Evolutionary conservation across 768 basidiomycete species (phyloP).

Genomic region (Sporobolomyces phaffii): DNA sequence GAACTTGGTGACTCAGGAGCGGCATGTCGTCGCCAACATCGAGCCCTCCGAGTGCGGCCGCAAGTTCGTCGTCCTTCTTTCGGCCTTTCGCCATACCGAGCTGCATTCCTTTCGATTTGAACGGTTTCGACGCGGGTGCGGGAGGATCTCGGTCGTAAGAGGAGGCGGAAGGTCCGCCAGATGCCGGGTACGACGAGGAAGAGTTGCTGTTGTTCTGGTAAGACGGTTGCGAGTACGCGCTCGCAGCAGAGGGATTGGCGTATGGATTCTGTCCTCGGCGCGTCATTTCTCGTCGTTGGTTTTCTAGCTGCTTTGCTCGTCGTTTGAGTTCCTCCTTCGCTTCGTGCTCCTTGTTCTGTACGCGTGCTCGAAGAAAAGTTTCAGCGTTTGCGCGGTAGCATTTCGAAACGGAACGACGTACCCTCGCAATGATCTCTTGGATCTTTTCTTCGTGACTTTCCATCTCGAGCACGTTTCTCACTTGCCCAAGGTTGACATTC

Average conservation of each 20-base stretch:
- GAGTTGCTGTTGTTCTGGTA: conserved; percentile 20
- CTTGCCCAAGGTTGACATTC: conserved; percentile 50
- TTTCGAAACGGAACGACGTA: conserved; percentile 48
- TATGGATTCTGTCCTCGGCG: conserved; percentile 53
- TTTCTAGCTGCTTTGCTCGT: conserved; percentile 92
- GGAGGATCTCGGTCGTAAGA: conserved; percentile 18
- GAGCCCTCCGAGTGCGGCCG: conserved; percentile 81
- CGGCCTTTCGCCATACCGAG: conserved; percentile 78
- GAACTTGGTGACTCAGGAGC: conserved; percentile 18
- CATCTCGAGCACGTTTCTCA: conserved; percentile 51
- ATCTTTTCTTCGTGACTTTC: conserved; percentile 60
- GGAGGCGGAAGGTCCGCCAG: conserved; percentile 22
- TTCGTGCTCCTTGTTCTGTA: conserved; percentile 99
- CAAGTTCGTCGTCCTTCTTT: conserved; percentile 55
- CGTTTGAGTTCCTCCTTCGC: conserved; percentile 98
- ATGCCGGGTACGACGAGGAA: conserved; percentile 15
- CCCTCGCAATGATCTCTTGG: conserved; percentile 93
- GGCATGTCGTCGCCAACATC: conserved; percentile 39
- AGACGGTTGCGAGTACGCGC: not conserved
- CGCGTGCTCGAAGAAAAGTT: no score
- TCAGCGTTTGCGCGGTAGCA: no score
- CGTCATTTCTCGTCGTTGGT: conserved; percentile 93
- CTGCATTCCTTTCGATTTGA: conserved; percentile 95
- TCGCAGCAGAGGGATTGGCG: conserved; percentile 34
- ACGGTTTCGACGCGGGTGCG: conserved; percentile 49